Conservation (phyloP, 2,329 filamentous ascomycete species). For the Trichoderma lentiforme region DNA sequence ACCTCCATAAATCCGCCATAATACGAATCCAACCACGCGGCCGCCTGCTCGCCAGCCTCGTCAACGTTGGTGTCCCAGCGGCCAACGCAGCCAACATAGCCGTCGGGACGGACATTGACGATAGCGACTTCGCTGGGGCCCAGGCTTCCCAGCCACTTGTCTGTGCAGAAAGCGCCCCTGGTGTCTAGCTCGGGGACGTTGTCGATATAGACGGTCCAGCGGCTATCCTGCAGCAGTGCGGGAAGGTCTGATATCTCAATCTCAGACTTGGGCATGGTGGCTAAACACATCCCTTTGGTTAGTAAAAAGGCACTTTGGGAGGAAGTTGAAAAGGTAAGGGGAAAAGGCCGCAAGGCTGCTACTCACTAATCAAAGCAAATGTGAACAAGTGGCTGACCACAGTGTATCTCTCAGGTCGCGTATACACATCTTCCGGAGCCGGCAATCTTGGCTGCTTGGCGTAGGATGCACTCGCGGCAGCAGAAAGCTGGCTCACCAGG, state of each 20-base stretch:
- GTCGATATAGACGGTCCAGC: conserved; percentile 72
- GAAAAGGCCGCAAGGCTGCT: background rate
- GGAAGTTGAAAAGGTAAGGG: background rate
- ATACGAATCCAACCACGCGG: conserved; percentile 53
- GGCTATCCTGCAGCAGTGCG: conserved; percentile 57
- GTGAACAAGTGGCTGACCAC: conserved; percentile 67
- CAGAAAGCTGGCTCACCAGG: conserved; percentile 58
- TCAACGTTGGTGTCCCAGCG: conserved; percentile 51
- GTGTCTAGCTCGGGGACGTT: conserved; percentile 57
- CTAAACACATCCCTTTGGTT: conserved; percentile 28
- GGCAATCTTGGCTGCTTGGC: conserved; percentile 53
- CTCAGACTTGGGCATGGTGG: conserved; percentile 58
- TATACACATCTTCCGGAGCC: conserved; percentile 62
- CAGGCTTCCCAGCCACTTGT: conserved; percentile 66
- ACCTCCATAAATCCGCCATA: conserved; percentile 54
- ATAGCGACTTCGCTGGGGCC: conserved; percentile 57
- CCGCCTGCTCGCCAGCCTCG: conserved; percentile 49
- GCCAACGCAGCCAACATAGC: conserved; percentile 66
- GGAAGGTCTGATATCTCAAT: conserved; percentile 67
- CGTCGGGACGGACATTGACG: conserved; percentile 68
- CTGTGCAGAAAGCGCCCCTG: conserved; percentile 52
- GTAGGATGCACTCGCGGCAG: conserved; percentile 60
- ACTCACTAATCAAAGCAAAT: conserved; percentile 63
- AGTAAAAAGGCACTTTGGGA: background rate
- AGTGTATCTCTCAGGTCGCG: conserved; percentile 66